Evolutionary conservation across 2,329 filamentous ascomycete genomes (phyloP).

Genomic region (Zasmidium cellare): DNA sequence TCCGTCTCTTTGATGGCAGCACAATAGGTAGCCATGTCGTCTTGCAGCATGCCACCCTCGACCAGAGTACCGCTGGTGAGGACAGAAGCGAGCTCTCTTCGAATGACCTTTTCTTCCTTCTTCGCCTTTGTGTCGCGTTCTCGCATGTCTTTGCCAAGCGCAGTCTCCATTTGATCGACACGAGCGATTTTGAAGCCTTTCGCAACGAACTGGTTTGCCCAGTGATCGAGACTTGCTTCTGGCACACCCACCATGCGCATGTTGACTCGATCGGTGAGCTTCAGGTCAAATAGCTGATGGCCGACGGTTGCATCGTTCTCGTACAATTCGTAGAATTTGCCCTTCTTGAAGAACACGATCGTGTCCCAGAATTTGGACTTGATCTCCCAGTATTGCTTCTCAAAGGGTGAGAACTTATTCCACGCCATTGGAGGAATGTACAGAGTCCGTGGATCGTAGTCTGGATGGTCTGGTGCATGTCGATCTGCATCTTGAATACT

Average conservation of each 20-base stretch:
- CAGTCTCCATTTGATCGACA: constrained; percentile 95
- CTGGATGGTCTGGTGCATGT: constrained; percentile 74
- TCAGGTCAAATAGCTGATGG: constrained; percentile 94
- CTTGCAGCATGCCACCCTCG: constrained; percentile 93
- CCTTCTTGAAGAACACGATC: constrained; percentile 99
- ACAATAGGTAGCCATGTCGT: constrained; percentile 96
- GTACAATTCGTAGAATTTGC: constrained; percentile 98
- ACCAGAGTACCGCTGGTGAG: constrained; percentile 91
- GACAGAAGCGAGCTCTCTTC: constrained; percentile 84
- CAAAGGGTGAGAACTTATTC: constrained; percentile 85
- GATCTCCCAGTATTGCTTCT: constrained; percentile 99
- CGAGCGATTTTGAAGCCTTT: constrained; percentile 97
- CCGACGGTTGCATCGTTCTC: constrained; percentile 97
- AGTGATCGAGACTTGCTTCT: constrained; percentile 90
- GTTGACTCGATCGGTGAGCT: constrained; percentile 96
- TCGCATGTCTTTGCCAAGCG: constrained; percentile 97
- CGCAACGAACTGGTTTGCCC: constrained; percentile 97
- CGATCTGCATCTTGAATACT: constrained; percentile 82
- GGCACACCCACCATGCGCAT: constrained; percentile 99
- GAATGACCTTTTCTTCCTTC: constrained; percentile 91
- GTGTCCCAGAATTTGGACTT: constrained; percentile 98
- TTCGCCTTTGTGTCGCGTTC: constrained; percentile 69
- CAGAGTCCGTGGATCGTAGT: constrained; percentile 89
- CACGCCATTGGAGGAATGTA: constrained; percentile 82
- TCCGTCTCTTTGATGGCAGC: constrained; percentile 80